A percentile compares a stretch with the other conserved stretches of the same genome.
phyloP scores from a whole-genome alignment of 164 flowering plant genomes.

The Vitis riparia region DNA sequence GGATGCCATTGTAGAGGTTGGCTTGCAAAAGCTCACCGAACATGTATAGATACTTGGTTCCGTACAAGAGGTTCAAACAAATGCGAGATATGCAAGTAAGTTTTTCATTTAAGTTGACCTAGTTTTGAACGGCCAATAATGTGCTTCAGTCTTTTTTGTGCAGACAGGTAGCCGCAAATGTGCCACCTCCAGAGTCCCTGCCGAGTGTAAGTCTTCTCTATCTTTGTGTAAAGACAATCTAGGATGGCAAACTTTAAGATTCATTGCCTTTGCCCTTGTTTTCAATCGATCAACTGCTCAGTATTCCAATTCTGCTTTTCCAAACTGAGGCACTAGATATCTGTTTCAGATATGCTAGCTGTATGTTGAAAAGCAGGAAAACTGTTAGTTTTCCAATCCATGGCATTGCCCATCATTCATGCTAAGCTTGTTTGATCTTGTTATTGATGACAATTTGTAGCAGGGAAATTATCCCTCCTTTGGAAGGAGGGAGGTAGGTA shows the following conservation, averaged over 20 bases:
- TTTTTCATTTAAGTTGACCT: slow-evolving; percentile 1
- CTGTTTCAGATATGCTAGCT: too few relatives aligned
- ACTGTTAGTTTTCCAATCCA: too few relatives aligned
- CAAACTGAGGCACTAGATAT: too few relatives aligned
- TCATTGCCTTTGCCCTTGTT: background rate
- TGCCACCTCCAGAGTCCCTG: slow-evolving; percentile 59
- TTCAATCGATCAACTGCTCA: background rate
- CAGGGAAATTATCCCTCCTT: too few relatives aligned
- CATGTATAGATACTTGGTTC: slow-evolving; percentile 78
- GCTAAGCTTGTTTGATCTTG: too few relatives aligned
- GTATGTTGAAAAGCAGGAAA: too few relatives aligned
- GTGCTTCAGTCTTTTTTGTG: slow-evolving; percentile 13
- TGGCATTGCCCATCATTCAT: too few relatives aligned
- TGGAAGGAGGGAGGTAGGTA: too few relatives aligned
- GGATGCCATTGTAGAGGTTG: slow-evolving; percentile 85
- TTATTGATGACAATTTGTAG: too few relatives aligned
- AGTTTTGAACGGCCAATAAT: slow-evolving; percentile 2
- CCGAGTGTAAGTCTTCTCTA: slow-evolving; percentile 47
- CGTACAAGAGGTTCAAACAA: slow-evolving; percentile 69
- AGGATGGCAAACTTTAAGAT: background rate
- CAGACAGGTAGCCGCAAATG: slow-evolving; percentile 65
- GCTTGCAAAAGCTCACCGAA: slow-evolving; percentile 65
- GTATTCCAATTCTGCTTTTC: too few relatives aligned
- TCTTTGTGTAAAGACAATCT: background rate
- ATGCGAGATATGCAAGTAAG: slow-evolving; percentile 91